phyloP scores from a whole-genome alignment of 371 early-diverging fungal species.

The Saksenaea oblongispora region DNA sequence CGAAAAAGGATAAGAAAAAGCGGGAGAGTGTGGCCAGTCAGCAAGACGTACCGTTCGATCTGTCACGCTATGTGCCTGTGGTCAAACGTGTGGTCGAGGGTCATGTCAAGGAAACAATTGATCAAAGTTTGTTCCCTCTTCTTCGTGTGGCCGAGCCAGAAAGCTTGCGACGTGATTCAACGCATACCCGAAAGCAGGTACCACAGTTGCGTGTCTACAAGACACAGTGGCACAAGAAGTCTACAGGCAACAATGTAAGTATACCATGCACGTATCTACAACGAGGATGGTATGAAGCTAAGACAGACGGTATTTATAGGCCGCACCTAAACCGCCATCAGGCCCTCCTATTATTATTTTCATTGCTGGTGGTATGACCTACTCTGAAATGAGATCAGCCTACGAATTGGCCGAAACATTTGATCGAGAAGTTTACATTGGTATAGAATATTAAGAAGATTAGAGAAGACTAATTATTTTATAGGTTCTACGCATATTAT shows the following conservation, averaged over 20 bases:
- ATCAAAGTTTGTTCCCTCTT: constrained; percentile 60
- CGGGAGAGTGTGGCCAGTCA: constrained; percentile 30
- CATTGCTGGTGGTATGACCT: constrained; percentile 91
- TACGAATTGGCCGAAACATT: constrained; percentile 78
- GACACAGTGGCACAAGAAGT: constrained; percentile 62
- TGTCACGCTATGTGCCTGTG: constrained; percentile 73
- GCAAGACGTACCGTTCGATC: constrained; percentile 63
- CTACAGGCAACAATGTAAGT: constrained; percentile 28
- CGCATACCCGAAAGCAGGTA: constrained; percentile 30
- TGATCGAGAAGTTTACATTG: constrained; percentile 83
- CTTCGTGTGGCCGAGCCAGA: constrained; percentile 53
- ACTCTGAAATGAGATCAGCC: constrained; percentile 85
- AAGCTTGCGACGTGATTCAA: constrained; percentile 30
- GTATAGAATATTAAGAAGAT: constrained; percentile 32
- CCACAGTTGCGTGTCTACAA: constrained; percentile 51
- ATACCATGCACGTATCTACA: background rate
- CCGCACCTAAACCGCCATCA: constrained; percentile 48
- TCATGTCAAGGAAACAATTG: constrained; percentile 61
- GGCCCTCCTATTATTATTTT: constrained; percentile 72
- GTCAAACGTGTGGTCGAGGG: constrained; percentile 61
- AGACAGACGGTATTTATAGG: constrained; percentile 19
- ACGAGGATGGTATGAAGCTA: background rate
- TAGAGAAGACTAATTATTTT: background rate
- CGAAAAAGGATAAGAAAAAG: constrained; percentile 45
- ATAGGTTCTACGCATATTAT: constrained; percentile 77